Base-by-base conservation (phyloP, 306 rosid species). In the Cicer arietinum region DNA sequence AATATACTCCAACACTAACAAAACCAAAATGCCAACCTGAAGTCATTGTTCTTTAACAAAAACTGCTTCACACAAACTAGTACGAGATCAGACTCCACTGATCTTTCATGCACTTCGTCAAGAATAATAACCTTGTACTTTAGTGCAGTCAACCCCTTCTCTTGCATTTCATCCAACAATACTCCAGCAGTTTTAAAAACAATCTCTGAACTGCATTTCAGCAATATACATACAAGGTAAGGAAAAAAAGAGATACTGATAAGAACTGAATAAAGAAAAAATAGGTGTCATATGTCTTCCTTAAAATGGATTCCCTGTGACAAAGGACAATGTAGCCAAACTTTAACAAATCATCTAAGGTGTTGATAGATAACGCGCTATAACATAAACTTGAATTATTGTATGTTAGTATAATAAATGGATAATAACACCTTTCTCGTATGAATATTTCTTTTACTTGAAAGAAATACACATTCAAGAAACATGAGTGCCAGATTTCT, bases 71-170 rank as follows among this genome's bases (percentile, higher is more conserved):
- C 87, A 75, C 89, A 90, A 45, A 87, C 96, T 76, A 93, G 96
- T 80, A 89, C 93, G 56, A 93, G 95, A 85, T 93, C 98, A 59
- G 98, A 92, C 83, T 92, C 98, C 60, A 85, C 89, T 12, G 98
- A 93, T 90, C 96, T 89, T 88, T 93, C 98, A 82, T 93, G 98
- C 39, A 93, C 98, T 86, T 93, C 98, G 72, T 93, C 98, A 20
- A 93, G 95, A 77, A 93, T 85, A 77, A 93, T 88, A 86, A 75
- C 98, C 83, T 86, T 93, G 88, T 90, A 93, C 73, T 93, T 77
- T 37, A 93, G 83, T 4, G 96, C 98, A 59, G 73, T 70, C 81
- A 76, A 75, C 10, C 96, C 96, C 86, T 82, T 90, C 66, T 93
- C 98, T 69, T 85, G 85, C 90, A 93, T 71, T 86, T 90, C 98